These are phyloP conservation scores for Phytopythium aichiense DNA, from an alignment of 352 stramenopile species.

Conservation along the genomic window DNA sequence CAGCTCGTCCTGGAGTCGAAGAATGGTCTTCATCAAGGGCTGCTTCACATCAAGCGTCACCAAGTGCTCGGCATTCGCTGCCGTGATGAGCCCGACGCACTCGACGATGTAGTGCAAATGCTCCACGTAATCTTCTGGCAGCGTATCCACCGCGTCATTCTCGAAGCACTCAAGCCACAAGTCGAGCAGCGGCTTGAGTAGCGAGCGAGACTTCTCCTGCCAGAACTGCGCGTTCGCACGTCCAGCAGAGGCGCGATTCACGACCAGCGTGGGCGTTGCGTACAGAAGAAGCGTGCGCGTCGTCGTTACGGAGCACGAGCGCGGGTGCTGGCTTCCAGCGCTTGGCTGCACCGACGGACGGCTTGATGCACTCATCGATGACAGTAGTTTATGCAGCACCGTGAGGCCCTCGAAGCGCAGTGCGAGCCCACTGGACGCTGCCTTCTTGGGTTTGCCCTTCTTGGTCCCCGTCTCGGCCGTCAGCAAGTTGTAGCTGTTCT, in stretches of 20 bases:
- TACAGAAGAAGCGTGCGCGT: constrained; percentile 59
- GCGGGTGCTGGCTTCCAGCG: background rate
- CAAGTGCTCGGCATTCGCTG: constrained; percentile 3
- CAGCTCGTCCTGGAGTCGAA: constrained; percentile 54
- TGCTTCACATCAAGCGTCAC: constrained; percentile 2
- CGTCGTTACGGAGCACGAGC: constrained; percentile 16
- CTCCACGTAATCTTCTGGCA: constrained; percentile 61
- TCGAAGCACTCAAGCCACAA: constrained; percentile 77
- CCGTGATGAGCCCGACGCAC: constrained; percentile 17
- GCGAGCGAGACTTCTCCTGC: constrained; percentile 59
- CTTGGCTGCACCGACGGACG: background rate
- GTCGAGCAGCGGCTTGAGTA: constrained; percentile 58
- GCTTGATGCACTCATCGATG: constrained; percentile 33
- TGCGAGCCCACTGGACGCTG: constrained; percentile 33
- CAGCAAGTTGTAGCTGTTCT: constrained; percentile 74
- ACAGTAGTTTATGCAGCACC: constrained; percentile 62
- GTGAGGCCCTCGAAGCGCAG: constrained; percentile 58
- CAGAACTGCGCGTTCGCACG: constrained; percentile 27
- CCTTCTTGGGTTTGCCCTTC: constrained; percentile 40
- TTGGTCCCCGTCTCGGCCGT: constrained; percentile 18
- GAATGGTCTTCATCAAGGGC: constrained; percentile 12
- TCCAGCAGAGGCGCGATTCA: background rate
- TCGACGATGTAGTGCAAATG: constrained; percentile 81
- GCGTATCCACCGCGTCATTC: constrained; percentile 38
- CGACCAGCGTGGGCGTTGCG: constrained; percentile 27